Evolutionary conservation across 2,329 filamentous ascomycete species (phyloP), one percentile per base, ranked within the genome.

Genomic region (Ophiocordyceps robertsii): DNA sequence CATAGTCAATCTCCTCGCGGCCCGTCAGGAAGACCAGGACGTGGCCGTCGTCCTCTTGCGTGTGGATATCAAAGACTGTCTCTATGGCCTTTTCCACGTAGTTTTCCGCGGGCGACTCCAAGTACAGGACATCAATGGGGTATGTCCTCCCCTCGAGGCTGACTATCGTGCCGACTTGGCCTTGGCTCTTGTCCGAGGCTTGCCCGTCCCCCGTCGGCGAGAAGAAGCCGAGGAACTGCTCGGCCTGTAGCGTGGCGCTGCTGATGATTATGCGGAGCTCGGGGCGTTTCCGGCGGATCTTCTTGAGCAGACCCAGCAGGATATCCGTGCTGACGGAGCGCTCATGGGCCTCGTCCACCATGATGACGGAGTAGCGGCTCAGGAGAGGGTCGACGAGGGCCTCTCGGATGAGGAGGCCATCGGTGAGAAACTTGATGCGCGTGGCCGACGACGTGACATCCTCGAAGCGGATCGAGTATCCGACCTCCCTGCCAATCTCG

Each of bases 331-430:
- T 93, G 45, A 96, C 74, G 39, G 88, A 95, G 42, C 92, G 74
- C 62, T 96, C 90, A 57, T 98, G 92, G 7, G 90, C 92, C 63
- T 96, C 90, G 57, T 98, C 92, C 8, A 98, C 84, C 87, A 98
- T 95, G 53, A 98, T 86, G 37, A 95, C 83, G 0, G 88, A 93
- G 59, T 98, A 98, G 11, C 87, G 76, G 17, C 85, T 92, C 31
- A 98, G 65, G 4, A 96, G 65, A 12, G 92, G 92, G 60, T 98
- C 92, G 4, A 95, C 85, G 5, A 98, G 72, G 27, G 90, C 92
- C 63, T 98, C 92, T 53, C 90, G 73, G 42, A 98, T 77, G 29
- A 98, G 72, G 39, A 98, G 70, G 0, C 90, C 90, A 64, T 98
- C 92, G 1, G 90, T 98, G 48, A 96, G 66, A 56, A 96, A 96